phyloP scores from a whole-genome alignment of 23 red algal genomes.

The Cyanidium caldarium region DNA sequence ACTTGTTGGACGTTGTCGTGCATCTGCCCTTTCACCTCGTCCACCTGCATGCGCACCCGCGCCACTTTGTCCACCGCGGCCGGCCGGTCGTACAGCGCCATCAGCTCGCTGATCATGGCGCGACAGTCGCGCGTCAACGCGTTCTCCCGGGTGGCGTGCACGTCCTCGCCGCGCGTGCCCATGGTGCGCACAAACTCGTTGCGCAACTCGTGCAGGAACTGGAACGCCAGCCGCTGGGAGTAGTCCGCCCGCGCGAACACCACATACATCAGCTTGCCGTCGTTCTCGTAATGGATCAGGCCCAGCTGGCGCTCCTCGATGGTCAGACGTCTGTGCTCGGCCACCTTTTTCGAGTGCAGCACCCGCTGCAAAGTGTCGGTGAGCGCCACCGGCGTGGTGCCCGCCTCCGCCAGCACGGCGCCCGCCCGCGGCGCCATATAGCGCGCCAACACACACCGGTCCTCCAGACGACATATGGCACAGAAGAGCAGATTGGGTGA shows the following conservation, averaged over 20 bases:
- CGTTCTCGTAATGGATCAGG: constrained; percentile 66
- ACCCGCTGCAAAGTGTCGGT: constrained; percentile 48
- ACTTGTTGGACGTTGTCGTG: constrained; percentile 63
- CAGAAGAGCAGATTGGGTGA: neutral
- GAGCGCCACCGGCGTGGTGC: constrained; percentile 14
- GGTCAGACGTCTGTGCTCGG: constrained; percentile 56
- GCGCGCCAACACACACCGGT: neutral
- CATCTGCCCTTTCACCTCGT: constrained; percentile 78
- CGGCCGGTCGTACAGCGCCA: constrained; percentile 30
- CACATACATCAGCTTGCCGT: constrained; percentile 47
- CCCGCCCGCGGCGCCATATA: neutral
- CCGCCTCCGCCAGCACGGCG: neutral
- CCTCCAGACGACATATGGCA: neutral
- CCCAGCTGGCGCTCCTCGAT: constrained; percentile 64
- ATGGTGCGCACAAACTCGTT: constrained; percentile 33
- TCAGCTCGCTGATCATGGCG: constrained; percentile 25
- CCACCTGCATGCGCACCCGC: constrained; percentile 48
- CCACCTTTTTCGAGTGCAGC: constrained; percentile 34
- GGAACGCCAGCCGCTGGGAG: constrained; percentile 67
- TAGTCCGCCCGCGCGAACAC: constrained; percentile 38
- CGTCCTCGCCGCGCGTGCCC: constrained; percentile 22
- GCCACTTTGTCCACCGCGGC: constrained; percentile 54
- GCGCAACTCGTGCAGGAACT: constrained; percentile 43
- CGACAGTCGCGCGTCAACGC: constrained; percentile 24
- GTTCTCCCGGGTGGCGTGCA: constrained; percentile 19